Base-by-base conservation (phyloP, 805 yeast genomes). In the Wickerhamomyces ciferrii region DNA sequence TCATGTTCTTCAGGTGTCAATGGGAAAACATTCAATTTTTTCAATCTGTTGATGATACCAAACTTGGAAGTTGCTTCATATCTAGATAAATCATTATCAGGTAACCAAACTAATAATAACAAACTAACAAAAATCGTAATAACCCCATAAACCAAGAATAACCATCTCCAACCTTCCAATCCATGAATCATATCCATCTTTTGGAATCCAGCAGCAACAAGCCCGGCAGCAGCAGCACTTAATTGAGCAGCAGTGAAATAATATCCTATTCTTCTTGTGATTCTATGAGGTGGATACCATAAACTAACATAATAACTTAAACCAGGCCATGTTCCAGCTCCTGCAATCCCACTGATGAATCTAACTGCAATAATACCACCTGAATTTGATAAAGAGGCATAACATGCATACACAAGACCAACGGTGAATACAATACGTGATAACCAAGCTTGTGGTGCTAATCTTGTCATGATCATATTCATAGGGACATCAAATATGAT, bases 281-380 rank as follows among this genome's bases (percentile, higher is more conserved):
- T 77, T 49, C 94, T 71, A 41, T 84, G 81, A 44, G 82, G 77
- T 2, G 96, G 96, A 59, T 88, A 88, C 92, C 95, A 88, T 55
- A 87, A 68, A 0, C 91, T 79, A 39, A 88, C 72, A 58, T 88
- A 88, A 65, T 87, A 88, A 20, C 89, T 79, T 84, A 88, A 72
- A 10, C 95, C 96, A 1, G 96, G 96, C 96, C 96, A 87, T 4
- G 87, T 80, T 38, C 96, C 96, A 11, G 96, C 94, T 44, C 87
- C 87, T 47, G 83, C 84, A 46, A 84, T 53, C 42, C 96, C 96
- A 25, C 84, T 75, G 47, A 88, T 72, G 48, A 87, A 79, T 52
- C 95, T 72, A 39, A 81, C 64, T 2, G 90, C 95, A 47, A 81
- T 79, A 27, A 88, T 68, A 5, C 92, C 92, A 9, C 73, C 58